Conservation (phyloP, 2,329 filamentous ascomycete genomes). For the Sporothrix sp. region DNA sequence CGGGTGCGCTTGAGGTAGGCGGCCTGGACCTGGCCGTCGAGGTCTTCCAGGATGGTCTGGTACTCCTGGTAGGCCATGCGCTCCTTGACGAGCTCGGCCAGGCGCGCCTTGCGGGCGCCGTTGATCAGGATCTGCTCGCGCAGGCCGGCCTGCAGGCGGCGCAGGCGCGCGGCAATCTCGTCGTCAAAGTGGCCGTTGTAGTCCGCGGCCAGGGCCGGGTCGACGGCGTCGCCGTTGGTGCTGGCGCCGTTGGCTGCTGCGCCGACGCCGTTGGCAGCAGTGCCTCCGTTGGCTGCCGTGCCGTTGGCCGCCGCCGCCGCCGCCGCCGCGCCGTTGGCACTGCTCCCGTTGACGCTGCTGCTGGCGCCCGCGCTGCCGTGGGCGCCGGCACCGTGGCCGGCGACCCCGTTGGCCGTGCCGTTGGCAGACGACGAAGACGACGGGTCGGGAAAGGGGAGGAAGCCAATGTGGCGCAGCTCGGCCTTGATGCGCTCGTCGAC, state of each 20-base stretch:
- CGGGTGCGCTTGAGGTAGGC: constrained; percentile 94
- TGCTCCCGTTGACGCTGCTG: constrained; percentile 5
- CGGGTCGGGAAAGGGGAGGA: constrained; percentile 48
- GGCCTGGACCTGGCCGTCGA: constrained; percentile 88
- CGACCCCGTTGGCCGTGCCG: constrained; percentile 14
- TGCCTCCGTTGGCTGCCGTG: too few relatives aligned
- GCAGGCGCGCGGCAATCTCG: constrained; percentile 81
- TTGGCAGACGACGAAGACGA: constrained; percentile 15
- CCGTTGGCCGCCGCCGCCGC: constrained; percentile 19
- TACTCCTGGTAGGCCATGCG: constrained; percentile 96
- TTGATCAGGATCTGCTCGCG: constrained; percentile 79
- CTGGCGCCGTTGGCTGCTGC: neutral
- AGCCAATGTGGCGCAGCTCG: constrained; percentile 83
- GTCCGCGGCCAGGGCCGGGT: constrained; percentile 44
- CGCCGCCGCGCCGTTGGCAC: neutral
- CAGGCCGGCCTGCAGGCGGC: constrained; percentile 72
- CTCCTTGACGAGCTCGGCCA: constrained; percentile 81
- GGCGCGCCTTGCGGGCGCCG: constrained; percentile 76
- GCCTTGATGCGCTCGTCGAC: constrained; percentile 87
- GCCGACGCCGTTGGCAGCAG: neutral
- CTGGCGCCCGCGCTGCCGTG: constrained; percentile 24
- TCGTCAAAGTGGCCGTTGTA: constrained; percentile 90
- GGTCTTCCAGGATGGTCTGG: constrained; percentile 89
- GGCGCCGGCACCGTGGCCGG: constrained; percentile 7
- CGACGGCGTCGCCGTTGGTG: neutral